Evolutionary conservation across 2,329 filamentous ascomycete species (phyloP).

Genomic region (Aspergillus intermedius): DNA sequence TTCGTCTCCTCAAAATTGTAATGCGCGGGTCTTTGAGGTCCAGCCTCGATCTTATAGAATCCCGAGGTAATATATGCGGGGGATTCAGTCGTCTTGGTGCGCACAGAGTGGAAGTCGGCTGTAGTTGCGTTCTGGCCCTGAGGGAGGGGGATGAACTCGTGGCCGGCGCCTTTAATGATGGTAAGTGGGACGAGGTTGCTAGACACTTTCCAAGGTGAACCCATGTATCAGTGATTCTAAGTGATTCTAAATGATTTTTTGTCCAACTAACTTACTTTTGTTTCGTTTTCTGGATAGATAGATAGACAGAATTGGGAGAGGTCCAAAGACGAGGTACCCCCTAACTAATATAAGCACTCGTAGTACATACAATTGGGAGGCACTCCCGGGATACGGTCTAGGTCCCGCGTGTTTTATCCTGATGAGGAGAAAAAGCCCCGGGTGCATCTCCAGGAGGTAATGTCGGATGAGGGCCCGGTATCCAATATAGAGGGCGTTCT

Average conservation of each 20-base stretch:
- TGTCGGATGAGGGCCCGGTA: conserved; percentile 4
- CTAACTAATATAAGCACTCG: not conserved
- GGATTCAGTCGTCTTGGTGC: conserved; percentile 17
- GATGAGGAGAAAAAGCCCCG: conserved; percentile 5
- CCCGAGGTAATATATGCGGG: conserved; percentile 17
- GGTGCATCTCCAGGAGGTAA: conserved; percentile 1
- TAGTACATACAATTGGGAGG: not conserved
- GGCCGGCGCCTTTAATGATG: conserved; percentile 19
- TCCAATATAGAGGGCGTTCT: not conserved
- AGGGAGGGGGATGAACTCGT: conserved; percentile 18
- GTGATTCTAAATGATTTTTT: not conserved
- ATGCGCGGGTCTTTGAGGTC: conserved; percentile 14
- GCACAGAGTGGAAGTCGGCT: conserved; percentile 20
- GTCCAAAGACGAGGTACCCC: not conserved
- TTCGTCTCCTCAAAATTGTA: conserved; percentile 21
- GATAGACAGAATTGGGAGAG: not conserved
- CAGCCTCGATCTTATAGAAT: conserved; percentile 21
- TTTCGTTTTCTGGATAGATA: not conserved
- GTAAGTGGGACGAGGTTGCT: conserved; percentile 15
- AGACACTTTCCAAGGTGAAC: conserved; percentile 10
- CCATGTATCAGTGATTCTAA: not conserved
- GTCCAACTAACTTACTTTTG: conserved; percentile 1
- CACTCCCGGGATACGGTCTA: not conserved
- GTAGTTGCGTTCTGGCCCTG: conserved; percentile 18
- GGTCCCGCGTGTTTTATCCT: conserved; percentile 1